phyloP scores from a whole-genome alignment of 768 basidiomycete genomes.

The Russula virescens region DNA sequence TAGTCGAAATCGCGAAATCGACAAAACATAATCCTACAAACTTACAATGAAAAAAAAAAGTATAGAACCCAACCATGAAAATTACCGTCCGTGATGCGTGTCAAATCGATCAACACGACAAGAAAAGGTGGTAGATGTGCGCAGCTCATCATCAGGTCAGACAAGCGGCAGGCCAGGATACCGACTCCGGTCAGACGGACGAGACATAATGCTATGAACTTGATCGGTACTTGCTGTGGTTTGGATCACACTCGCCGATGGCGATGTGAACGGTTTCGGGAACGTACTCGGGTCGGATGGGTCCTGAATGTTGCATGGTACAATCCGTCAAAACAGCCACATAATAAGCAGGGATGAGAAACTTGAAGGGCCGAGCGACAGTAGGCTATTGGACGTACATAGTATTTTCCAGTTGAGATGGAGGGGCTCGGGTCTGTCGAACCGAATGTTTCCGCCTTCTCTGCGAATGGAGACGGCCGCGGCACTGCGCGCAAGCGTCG shows the following conservation, averaged over 20 bases:
- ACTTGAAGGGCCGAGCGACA: background rate
- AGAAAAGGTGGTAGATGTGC: background rate
- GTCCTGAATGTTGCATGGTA: background rate
- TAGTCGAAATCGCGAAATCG: no score
- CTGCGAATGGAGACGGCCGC: slow-evolving; percentile 3
- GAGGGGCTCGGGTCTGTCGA: background rate
- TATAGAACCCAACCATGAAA: no score
- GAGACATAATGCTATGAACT: background rate
- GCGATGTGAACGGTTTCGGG: background rate
- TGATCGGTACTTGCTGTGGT: background rate
- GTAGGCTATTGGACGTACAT: background rate
- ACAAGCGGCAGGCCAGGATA: slow-evolving; percentile 10
- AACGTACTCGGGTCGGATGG: slow-evolving; percentile 10
- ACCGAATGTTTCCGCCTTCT: slow-evolving; percentile 1
- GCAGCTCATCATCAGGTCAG: background rate
- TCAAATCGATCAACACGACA: no score
- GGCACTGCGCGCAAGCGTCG: background rate
- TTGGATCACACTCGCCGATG: background rate
- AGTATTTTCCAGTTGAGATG: background rate
- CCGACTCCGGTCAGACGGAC: background rate
- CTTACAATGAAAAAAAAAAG: no score
- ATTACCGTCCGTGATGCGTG: background rate
- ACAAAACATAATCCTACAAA: no score
- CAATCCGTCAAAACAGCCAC: background rate
- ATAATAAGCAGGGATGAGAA: no score